phyloP scores from a whole-genome alignment of 345 rosid species.

The Pistacia atlantica region DNA sequence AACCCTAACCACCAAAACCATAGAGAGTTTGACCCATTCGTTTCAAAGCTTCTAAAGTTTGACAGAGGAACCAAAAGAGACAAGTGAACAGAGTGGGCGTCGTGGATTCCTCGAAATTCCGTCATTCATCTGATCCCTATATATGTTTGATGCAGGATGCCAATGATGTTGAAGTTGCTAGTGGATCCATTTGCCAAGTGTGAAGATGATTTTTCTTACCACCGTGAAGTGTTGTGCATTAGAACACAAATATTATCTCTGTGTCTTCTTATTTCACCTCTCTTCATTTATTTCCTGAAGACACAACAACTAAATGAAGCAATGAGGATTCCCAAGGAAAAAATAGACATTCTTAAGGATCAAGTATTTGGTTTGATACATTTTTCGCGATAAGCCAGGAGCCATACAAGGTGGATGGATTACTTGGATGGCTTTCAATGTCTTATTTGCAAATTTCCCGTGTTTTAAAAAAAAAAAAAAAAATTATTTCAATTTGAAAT shows the following conservation, averaged over 20 bases:
- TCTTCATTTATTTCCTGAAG: slow-evolving; percentile 41
- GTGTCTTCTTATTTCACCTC: slow-evolving; percentile 21
- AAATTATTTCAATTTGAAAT: not conserved
- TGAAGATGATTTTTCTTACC: slow-evolving; percentile 70
- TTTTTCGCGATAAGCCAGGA: slow-evolving; percentile 95
- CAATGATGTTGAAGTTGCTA: slow-evolving; percentile 60
- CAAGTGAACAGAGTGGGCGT: too few species aligned
- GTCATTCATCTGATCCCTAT: slow-evolving; percentile 9
- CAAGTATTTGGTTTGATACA: slow-evolving; percentile 96
- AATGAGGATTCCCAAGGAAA: slow-evolving; percentile 79
- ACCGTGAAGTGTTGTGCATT: slow-evolving; percentile 20
- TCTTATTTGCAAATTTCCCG: slow-evolving; percentile 5
- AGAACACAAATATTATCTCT: slow-evolving; percentile 10
- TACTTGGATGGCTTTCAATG: not conserved
- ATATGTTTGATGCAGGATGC: slow-evolving; percentile 54
- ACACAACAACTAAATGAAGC: slow-evolving; percentile 73
- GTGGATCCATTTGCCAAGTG: slow-evolving; percentile 93
- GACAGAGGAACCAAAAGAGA: too few species aligned
- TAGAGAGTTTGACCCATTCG: too few species aligned
- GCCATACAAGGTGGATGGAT: slow-evolving; percentile 81
- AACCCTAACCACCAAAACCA: too few species aligned
- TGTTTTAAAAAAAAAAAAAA: not conserved
- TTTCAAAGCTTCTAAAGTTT: too few species aligned
- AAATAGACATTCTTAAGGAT: slow-evolving; percentile 76
- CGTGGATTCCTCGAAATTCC: too few species aligned